These are phyloP conservation scores for Aechmea fasciata DNA, from an alignment of 176 grass and related monocot genomes.

Conservation along the genomic window DNA sequence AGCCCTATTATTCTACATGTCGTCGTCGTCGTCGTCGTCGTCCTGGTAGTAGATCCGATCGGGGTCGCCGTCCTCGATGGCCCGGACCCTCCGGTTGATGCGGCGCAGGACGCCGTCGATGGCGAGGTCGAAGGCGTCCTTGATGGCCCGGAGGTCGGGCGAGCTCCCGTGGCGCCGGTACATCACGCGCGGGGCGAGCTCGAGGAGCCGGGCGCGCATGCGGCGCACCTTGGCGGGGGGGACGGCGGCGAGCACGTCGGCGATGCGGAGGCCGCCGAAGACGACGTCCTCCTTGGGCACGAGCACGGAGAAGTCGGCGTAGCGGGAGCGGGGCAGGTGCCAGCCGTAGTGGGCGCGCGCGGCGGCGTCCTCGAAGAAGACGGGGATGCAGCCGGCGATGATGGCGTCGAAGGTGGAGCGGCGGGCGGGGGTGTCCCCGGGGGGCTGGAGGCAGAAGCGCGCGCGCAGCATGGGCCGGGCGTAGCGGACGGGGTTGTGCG, in stretches of 20 bases:
- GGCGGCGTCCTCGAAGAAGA: slow-evolving; percentile 60
- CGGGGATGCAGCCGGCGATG: slow-evolving; percentile 49
- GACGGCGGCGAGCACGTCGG: slow-evolving; percentile 28
- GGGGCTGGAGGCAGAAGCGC: slow-evolving; percentile 55
- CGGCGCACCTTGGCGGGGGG: slow-evolving; percentile 35
- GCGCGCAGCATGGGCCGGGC: slow-evolving; percentile 46
- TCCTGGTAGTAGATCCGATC: slow-evolving; percentile 42
- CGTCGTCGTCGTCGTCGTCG: slow-evolving; percentile 26
- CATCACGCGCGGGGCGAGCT: slow-evolving; percentile 43
- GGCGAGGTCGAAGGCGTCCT: slow-evolving; percentile 57
- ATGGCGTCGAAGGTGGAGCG: slow-evolving; percentile 63
- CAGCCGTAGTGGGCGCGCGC: slow-evolving; percentile 54
- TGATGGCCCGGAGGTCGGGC: slow-evolving; percentile 22
- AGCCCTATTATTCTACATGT: neutral
- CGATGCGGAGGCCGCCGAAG: slow-evolving; percentile 26
- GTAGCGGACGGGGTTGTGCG: slow-evolving; percentile 29
- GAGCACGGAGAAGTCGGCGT: slow-evolving; percentile 51
- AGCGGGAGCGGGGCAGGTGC: slow-evolving; percentile 43
- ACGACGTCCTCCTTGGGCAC: slow-evolving; percentile 56
- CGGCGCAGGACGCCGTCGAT: slow-evolving; percentile 57
- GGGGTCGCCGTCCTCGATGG: slow-evolving; percentile 32
- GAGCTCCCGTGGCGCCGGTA: slow-evolving; percentile 52
- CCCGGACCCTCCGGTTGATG: slow-evolving; percentile 35
- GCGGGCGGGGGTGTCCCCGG: slow-evolving; percentile 47
- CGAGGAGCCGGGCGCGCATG: slow-evolving; percentile 40